Evolutionary conservation across 2,329 filamentous ascomycete genomes (phyloP).

Genomic region (Fusarium tupiense): DNA sequence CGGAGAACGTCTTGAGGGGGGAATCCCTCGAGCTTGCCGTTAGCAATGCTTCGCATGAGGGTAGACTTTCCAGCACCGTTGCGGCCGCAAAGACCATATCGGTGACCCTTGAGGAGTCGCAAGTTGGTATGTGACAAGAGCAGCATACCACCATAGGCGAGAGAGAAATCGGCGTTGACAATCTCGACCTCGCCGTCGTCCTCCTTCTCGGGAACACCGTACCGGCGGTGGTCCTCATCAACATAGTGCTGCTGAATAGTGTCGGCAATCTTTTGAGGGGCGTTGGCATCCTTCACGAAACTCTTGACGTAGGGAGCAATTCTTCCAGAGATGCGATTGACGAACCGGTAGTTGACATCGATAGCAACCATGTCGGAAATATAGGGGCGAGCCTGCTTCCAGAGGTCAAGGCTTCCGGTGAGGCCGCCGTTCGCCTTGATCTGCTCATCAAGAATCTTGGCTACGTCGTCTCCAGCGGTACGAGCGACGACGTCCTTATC

Average conservation of each 20-base stretch:
- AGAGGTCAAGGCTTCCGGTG: constrained; percentile 67
- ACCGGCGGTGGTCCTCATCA: constrained; percentile 87
- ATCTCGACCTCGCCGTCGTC: constrained; percentile 95
- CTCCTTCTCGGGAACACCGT: constrained; percentile 83
- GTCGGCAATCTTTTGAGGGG: constrained; percentile 71
- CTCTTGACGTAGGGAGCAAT: constrained; percentile 80
- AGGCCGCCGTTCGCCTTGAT: constrained; percentile 76
- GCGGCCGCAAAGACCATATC: constrained; percentile 95
- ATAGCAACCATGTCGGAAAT: constrained; percentile 87
- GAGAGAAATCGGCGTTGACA: constrained; percentile 96
- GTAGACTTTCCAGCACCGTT: constrained; percentile 99
- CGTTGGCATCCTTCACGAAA: constrained; percentile 70
- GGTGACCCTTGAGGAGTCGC: constrained; percentile 92
- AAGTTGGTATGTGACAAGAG: constrained; percentile 96
- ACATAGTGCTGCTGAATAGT: constrained; percentile 82
- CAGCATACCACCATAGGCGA: constrained; percentile 98
- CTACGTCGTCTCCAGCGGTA: constrained; percentile 76
- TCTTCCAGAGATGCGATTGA: constrained; percentile 74
- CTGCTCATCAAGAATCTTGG: constrained; percentile 77
- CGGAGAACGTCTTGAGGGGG: constrained; percentile 90
- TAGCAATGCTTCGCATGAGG: constrained; percentile 95
- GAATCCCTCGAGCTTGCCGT: constrained; percentile 96
- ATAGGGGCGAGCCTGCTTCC: constrained; percentile 75
- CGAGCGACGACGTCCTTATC: constrained; percentile 74
- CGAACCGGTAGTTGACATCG: constrained; percentile 83